Evolutionary conservation across 2,329 filamentous ascomycete species (phyloP), one percentile per base, ranked within the genome.

Genomic region (Hortaea werneckii): DNA sequence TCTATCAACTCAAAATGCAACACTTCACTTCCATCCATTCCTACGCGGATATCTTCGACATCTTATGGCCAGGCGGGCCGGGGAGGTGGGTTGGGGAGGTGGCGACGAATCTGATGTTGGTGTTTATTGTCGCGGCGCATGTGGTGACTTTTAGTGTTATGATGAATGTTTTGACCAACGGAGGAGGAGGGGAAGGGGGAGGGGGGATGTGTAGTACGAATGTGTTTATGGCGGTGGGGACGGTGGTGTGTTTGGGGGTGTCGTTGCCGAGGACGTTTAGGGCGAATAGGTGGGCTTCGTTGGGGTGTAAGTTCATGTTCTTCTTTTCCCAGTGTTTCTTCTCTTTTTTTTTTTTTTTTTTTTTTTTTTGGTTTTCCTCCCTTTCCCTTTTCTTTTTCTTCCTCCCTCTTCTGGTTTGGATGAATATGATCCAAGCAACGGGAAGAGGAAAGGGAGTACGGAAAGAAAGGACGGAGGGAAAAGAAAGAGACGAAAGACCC

Each of bases 51-150:
- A 82, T 79, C 10, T 82, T 80, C 2, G 68, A 74, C 39, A 20
- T 20, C 2, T 68, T 85, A 41, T 67, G 86, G 42, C 70, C 72
- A 47, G 83, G 83, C 6, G 67, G 65, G 12, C 67, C 76, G 35
- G 80, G 79, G 1, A 76, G 79, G 50, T 78, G 83, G 59, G 52
- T 86, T 29, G 67, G 84, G 39, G 80, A 79, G 26, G 64, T 69
- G 51, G 79, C 76, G 51, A 80, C 83, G 54, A 67, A 75, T 7
- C 63, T 85, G 12, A 78, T 85, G 62, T 68, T 86, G 35, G 66
- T 82, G 45, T 84, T 87, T 65, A 75, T 84, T 54, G 80, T 83
- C 64, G 80, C 76, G 30, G 83, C 80, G n/a, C 84, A 87, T 64
- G 71, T 83, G 43, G 67, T 86, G 50, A 84, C 81, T 0, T 85